phyloP scores from a whole-genome alignment of 2,329 filamentous ascomycete species.

The Clathrospora elynae region DNA sequence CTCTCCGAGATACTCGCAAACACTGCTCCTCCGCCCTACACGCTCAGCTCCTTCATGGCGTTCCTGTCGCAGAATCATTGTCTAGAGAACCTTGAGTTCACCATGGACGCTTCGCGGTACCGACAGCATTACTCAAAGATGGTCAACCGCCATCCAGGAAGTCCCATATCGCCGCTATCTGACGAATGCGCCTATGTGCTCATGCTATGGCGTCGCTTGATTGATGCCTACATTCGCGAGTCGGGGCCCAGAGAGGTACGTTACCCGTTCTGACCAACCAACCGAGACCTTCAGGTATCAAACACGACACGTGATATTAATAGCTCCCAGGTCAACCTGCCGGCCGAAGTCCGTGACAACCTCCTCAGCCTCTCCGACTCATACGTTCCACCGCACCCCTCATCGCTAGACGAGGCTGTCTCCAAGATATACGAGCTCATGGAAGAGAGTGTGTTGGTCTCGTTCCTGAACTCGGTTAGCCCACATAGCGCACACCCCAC shows the following conservation, averaged over 20 bases:
- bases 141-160: constrained; percentile 57
- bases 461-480: constrained; percentile 77
- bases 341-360: constrained; percentile 80
- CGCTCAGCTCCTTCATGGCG: constrained; percentile 89
- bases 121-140: constrained; percentile 67
- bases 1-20: constrained; percentile 88
- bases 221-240: constrained; percentile 79
- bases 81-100: constrained; percentile 94
- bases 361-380: constrained; percentile 68
- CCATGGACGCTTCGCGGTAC: constrained; percentile 89
- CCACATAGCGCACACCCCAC: constrained; percentile 54
- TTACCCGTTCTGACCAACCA: neutral
- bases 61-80: constrained; percentile 98
- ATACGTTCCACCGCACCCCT: constrained; percentile 71
- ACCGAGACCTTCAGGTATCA: neutral
- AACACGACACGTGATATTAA: no score
- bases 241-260: constrained; percentile 46
- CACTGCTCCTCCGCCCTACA: constrained; percentile 84
- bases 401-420: constrained; percentile 79
- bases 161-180: constrained; percentile 57
- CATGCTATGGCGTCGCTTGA: constrained; percentile 82
- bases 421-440: constrained; percentile 92
- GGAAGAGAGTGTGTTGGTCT: constrained; percentile 93
- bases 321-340: constrained; percentile 66
- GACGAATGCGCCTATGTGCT: constrained; percentile 71